Evolutionary conservation across 306 rosid species (phyloP).

Genomic region (Trichosanthes truncata): DNA sequence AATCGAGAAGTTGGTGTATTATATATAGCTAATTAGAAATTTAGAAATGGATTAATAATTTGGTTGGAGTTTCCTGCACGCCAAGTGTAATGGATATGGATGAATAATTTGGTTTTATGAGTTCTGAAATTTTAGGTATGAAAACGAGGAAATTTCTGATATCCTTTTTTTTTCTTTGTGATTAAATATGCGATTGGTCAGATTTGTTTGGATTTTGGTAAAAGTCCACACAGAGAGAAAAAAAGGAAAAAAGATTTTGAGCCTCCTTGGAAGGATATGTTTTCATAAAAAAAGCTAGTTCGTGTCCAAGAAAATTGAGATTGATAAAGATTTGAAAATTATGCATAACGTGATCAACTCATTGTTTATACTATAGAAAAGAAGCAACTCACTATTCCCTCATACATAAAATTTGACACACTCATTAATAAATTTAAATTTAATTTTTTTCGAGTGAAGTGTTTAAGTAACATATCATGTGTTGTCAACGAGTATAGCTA

Average conservation of each 20-base stretch:
- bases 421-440: no score
- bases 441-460: no score
- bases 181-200: not conserved
- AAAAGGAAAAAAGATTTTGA: not conserved
- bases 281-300: not conserved
- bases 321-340: no score
- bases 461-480: no score
- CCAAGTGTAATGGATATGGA: not conserved
- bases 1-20: not conserved
- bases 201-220: not conserved
- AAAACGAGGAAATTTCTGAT: not conserved
- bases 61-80: conserved; percentile 31
- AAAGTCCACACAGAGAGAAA: not conserved
- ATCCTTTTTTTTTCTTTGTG: not conserved
- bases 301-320: not conserved
- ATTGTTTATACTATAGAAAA: no score
- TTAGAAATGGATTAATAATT: not conserved
- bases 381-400: no score
- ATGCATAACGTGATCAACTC: no score
- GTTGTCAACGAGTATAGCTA: no score
- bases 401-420: no score
- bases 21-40: not conserved
- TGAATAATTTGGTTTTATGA: not conserved
- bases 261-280: not conserved
- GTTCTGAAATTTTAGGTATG: not conserved